Evolutionary conservation across 1,284 basidiomycete genomes (phyloP).

Genomic region (Fomitopsis pinicola): DNA sequence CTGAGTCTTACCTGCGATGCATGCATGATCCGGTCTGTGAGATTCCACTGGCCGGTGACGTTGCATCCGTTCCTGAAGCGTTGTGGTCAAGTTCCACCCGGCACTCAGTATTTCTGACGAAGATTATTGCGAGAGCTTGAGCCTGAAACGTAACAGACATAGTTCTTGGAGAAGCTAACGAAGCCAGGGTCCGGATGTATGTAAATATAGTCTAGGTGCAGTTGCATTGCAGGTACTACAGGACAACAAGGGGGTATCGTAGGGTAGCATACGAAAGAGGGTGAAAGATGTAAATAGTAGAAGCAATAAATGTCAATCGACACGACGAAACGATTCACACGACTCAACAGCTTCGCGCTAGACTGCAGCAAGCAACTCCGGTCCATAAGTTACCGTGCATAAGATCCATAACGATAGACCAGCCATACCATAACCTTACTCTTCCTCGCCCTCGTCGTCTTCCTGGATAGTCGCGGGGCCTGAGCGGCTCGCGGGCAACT

Average conservation of each 20-base stretch:
- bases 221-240: background rate
- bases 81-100: background rate
- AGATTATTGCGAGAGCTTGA: too few relatives aligned
- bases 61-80: too few relatives aligned
- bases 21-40: too few relatives aligned
- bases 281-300: background rate
- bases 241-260: background rate
- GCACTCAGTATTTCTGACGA: too few relatives aligned
- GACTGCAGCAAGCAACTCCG: background rate
- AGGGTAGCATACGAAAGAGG: background rate
- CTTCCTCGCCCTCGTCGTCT: constrained; percentile 73
- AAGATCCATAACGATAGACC: background rate
- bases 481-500: constrained; percentile 56
- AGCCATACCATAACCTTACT: constrained; percentile 21
- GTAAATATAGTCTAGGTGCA: background rate
- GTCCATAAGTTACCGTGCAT: background rate
- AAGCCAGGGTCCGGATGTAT: background rate
- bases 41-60: too few relatives aligned
- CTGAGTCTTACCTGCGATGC: too few relatives aligned
- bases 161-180: background rate
- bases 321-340: background rate
- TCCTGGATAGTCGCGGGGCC: constrained; percentile 70
- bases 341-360: background rate
- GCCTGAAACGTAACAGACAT: too few relatives aligned
- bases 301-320: background rate